Evolutionary conservation across 805 yeast genomes (phyloP).

Genomic region (Ogataea corticis): DNA sequence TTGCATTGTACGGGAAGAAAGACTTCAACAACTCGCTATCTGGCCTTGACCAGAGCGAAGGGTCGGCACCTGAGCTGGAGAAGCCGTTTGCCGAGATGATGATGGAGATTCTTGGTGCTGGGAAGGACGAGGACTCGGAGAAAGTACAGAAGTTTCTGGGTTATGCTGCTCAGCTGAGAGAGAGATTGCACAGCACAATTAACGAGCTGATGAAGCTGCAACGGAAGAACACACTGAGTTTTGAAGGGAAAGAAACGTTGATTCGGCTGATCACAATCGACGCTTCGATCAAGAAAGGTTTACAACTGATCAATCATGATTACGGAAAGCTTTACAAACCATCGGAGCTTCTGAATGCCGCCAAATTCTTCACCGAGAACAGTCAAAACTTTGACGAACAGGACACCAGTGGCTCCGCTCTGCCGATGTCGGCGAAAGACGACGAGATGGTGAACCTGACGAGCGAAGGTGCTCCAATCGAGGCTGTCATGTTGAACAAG

Average conservation of each 20-base stretch:
- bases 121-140: conserved; percentile 14
- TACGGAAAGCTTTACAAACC: conserved; percentile 9
- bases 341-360: background rate
- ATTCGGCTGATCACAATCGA: conserved; percentile 69
- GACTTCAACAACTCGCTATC: conserved; percentile 2
- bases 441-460: conserved; percentile 18
- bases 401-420: background rate
- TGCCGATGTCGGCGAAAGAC: conserved; percentile 11
- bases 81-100: conserved; percentile 26
- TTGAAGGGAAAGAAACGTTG: conserved; percentile 75
- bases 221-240: conserved; percentile 51
- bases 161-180: conserved; percentile 41
- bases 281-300: conserved; percentile 62
- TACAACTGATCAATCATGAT: conserved; percentile 33
- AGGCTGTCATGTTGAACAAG: conserved; percentile 6
- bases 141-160: conserved; percentile 33
- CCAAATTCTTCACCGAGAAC: conserved; percentile 13
- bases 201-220: conserved; percentile 60
- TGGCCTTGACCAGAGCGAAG: conserved; percentile 2
- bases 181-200: conserved; percentile 48
- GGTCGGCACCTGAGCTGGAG: background rate
- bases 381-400: conserved; percentile 1
- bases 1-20: conserved; percentile 39
- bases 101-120: conserved; percentile 21
- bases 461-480: conserved; percentile 5